Base-by-base conservation (phyloP, 805 yeast genomes). In the Naumovozyma baii region DNA sequence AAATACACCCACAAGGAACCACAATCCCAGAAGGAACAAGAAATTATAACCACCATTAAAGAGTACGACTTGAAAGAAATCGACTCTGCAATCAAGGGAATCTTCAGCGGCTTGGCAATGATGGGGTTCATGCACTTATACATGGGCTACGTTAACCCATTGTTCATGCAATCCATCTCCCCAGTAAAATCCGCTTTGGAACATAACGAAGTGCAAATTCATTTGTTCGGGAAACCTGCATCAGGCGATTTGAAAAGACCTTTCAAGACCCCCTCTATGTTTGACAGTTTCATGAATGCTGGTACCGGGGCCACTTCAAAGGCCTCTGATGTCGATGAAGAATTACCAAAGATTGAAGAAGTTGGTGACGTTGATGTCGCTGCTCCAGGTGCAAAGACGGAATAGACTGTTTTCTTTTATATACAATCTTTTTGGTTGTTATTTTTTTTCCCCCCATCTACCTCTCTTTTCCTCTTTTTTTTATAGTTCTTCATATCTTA, bases 81-180 rank as follows among this genome's bases (percentile, higher is more conserved):
- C 46, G 79, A 83, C 63, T 42, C 75, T 39, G 80, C 87, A 46
- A 74, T 88, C 65, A 85, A 83, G 67, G 76, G 92, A 48, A 76
- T 87, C 50, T 79, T 80, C 73, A 83, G 92, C 48, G 84, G 94
- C 48, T 63, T 86, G 52, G 96, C 95, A 57, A 88, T 92, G 95
- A 87, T 92, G 87, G 95, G 82, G 19, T 83, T 90, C 79, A 88
- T 92, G 96, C 98, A 90, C 67, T 58, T 90, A 49, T 90, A 90
- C 78, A 79, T 92, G 94, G 84, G 87, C 69, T 90, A 85, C 74
- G 87, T 96, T 64, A 87, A 92, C 69, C 98, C 98, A 42, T 74
- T 90, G 60, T 78, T 92, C 53, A 83, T 90, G 87, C 97, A 90
- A 71, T 78, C 87, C 49, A 74, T 92, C 52, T 76, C 92, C 40